Evolutionary conservation across 2,329 filamentous ascomycete genomes (phyloP).

Genomic region (Fusarium sp.): DNA sequence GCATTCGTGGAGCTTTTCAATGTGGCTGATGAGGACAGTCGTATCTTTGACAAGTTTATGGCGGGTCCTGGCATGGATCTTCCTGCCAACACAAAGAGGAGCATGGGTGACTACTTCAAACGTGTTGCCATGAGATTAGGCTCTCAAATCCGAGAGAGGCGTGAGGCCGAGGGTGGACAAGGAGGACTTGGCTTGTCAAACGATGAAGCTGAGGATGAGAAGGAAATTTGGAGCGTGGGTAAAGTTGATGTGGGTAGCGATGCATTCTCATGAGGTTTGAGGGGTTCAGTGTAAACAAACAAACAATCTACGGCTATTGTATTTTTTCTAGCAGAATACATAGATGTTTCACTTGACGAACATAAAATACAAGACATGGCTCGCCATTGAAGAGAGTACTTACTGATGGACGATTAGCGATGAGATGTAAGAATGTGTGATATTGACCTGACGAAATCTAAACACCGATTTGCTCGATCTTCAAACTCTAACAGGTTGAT

Average conservation of each 20-base stretch:
- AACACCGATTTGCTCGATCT: no score
- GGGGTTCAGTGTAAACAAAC: conserved; percentile 9
- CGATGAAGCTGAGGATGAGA: conserved; percentile 94
- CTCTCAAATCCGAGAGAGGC: conserved; percentile 88
- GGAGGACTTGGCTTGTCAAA: conserved; percentile 88
- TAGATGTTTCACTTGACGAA: neutral
- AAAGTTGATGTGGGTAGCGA: conserved; percentile 74
- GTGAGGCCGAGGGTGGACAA: conserved; percentile 89
- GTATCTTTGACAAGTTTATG: conserved; percentile 93
- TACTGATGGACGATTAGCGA: no score
- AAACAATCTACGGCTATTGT: neutral
- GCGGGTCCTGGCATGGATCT: conserved; percentile 75
- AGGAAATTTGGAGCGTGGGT: conserved; percentile 95
- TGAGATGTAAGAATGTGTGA: no score
- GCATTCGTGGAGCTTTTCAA: conserved; percentile 92
- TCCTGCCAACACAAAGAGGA: conserved; percentile 80
- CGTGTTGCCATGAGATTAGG: conserved; percentile 87
- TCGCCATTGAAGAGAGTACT: neutral
- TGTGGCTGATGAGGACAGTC: conserved; percentile 87
- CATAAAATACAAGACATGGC: neutral
- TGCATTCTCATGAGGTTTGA: conserved; percentile 29
- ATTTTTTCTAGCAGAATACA: neutral
- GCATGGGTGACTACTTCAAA: conserved; percentile 98
- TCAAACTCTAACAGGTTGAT: no score
- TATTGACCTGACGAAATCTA: no score